Conservation (phyloP, 2,329 filamentous ascomycete species). For the Colletotrichum nymphaeae region DNA sequence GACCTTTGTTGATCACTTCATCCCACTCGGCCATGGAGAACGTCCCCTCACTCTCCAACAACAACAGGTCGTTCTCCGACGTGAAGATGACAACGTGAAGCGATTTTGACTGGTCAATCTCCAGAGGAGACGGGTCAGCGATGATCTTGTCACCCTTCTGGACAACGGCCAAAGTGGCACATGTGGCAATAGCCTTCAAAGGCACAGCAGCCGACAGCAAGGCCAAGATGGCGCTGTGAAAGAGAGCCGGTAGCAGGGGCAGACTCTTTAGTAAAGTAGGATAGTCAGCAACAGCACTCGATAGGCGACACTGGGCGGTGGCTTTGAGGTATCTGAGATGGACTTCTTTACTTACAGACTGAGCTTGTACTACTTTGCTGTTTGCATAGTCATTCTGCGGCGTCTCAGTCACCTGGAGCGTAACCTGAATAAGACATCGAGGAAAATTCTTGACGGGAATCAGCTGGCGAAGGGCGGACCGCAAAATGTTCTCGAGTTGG, state of each 20-base stretch:
- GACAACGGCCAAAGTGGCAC: constrained; percentile 71
- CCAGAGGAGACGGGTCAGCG: constrained; percentile 70
- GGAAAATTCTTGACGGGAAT: constrained; percentile 82
- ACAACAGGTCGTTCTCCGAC: constrained; percentile 76
- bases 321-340: neutral
- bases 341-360: constrained; percentile 61
- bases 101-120: constrained; percentile 73
- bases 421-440: constrained; percentile 81
- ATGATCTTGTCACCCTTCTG: constrained; percentile 56
- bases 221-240: constrained; percentile 83
- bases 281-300: constrained; percentile 3
- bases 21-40: constrained; percentile 85
- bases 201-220: constrained; percentile 87
- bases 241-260: constrained; percentile 80
- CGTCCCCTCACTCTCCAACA: constrained; percentile 84
- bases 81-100: constrained; percentile 88
- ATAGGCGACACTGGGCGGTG: constrained; percentile 16
- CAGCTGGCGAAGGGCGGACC: constrained; percentile 78
- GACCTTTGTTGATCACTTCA: constrained; percentile 72
- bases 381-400: constrained; percentile 75
- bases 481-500: constrained; percentile 82
- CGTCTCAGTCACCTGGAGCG: constrained; percentile 79
- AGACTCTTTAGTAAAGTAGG: constrained; percentile 70
- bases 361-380: constrained; percentile 69
- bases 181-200: constrained; percentile 77